Percentiles rank a stretch among this genome's conserved stretches.
Conservation (phyloP, 2,329 filamentous ascomycete genomes). For the Epichloe baconii region DNA sequence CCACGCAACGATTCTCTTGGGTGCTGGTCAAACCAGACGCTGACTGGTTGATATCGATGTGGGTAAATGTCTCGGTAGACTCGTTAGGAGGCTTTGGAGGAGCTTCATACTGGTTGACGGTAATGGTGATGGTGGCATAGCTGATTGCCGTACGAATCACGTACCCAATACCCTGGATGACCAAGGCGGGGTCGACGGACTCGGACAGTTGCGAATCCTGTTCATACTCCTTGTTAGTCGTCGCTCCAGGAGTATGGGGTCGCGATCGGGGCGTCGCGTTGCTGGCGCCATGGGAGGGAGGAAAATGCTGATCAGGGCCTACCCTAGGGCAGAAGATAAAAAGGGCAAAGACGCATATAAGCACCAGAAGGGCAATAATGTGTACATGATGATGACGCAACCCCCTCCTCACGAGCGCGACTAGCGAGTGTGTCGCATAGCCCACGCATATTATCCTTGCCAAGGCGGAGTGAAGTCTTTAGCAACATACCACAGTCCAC, state of each 20-base stretch:
- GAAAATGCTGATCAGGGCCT: background rate
- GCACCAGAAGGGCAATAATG: background rate
- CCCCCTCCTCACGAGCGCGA: background rate
- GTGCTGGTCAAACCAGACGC: conserved; percentile 60
- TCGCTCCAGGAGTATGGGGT: background rate
- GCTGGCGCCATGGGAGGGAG: background rate
- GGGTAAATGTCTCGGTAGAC: conserved; percentile 30
- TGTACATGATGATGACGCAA: background rate
- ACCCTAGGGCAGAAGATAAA: too few relatives aligned
- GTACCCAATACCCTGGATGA: conserved; percentile 61
- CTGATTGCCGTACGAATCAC: conserved; percentile 59
- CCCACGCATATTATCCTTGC: background rate
- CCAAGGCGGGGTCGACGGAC: conserved; percentile 52
- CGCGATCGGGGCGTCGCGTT: background rate
- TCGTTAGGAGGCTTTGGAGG: conserved; percentile 27
- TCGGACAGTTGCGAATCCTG: conserved; percentile 68
- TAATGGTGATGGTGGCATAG: conserved; percentile 55
- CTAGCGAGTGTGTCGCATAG: background rate
- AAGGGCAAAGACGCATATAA: too few relatives aligned
- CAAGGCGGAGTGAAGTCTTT: too few relatives aligned
- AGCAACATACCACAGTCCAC: conserved; percentile 50
- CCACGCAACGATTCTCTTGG: conserved; percentile 39
- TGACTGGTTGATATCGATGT: conserved; percentile 61
- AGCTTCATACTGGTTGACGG: conserved; percentile 41
- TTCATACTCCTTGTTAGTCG: background rate